phyloP scores from a whole-genome alignment of 2,329 filamentous ascomycete genomes.

The Nakataea oryzae region DNA sequence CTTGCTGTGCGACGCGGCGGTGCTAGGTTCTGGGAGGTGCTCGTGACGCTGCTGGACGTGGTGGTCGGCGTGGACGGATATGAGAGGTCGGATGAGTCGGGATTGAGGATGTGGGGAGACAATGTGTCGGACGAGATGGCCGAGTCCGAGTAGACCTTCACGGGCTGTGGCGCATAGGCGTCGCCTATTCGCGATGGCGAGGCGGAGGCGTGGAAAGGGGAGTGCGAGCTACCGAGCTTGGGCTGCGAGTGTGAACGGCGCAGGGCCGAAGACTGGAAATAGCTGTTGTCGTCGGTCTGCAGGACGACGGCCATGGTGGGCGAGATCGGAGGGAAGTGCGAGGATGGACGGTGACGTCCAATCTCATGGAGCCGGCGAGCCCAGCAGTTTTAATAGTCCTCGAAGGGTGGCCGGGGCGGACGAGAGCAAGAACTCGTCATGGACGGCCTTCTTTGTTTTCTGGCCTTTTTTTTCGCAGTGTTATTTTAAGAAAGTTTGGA shows the following conservation, averaged over 20 bases:
- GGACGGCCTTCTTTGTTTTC: background rate
- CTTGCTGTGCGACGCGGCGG: background rate
- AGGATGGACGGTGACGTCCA: constrained; percentile 13
- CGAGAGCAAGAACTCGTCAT: background rate
- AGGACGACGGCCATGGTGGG: constrained; percentile 44
- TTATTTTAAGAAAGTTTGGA: background rate
- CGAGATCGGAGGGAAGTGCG: background rate
- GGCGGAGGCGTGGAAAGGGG: constrained; percentile 31
- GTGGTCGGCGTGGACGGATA: constrained; percentile 52
- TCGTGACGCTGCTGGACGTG: constrained; percentile 40
- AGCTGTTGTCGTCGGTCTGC: constrained; percentile 44
- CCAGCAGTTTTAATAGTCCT: constrained; percentile 4
- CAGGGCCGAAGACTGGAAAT: constrained; percentile 42
- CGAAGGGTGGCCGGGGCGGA: background rate
- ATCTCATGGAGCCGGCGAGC: constrained; percentile 7
- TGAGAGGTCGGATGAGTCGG: constrained; percentile 47
- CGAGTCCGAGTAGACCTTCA: constrained; percentile 33
- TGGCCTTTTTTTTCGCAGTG: background rate
- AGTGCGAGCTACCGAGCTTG: constrained; percentile 36
- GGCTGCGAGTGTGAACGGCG: constrained; percentile 51
- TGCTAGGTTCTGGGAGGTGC: constrained; percentile 24
- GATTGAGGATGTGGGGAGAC: constrained; percentile 40
- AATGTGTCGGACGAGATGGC: constrained; percentile 43
- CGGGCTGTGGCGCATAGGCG: constrained; percentile 25
- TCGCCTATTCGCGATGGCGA: constrained; percentile 36